phyloP scores from a whole-genome alignment of 2,329 filamentous ascomycete genomes.

The Aureobasidium sp. region DNA sequence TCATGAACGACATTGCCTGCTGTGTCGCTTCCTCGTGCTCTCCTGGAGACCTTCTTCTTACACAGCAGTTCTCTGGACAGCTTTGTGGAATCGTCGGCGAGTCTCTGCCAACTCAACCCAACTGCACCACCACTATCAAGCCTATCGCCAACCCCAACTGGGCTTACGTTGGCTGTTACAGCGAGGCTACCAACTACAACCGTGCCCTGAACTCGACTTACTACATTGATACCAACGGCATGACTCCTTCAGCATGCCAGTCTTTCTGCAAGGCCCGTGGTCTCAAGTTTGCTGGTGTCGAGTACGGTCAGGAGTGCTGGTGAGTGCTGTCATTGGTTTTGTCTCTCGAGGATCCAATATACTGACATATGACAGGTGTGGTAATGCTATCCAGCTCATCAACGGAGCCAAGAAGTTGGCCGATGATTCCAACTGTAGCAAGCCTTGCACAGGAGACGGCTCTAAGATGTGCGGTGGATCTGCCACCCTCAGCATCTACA shows the following conservation, averaged over 20 bases:
- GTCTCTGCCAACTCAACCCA: background rate
- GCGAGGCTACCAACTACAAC: slow-evolving; percentile 9
- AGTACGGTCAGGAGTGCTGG: slow-evolving; percentile 1
- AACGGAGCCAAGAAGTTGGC: slow-evolving; percentile 1
- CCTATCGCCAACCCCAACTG: background rate
- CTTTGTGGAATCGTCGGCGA: slow-evolving; percentile 2
- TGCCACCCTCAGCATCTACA: slow-evolving; percentile 7
- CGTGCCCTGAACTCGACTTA: slow-evolving; percentile 2
- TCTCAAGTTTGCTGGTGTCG: background rate
- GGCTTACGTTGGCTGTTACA: background rate
- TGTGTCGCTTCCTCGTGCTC: background rate
- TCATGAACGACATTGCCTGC: slow-evolving; percentile 6
- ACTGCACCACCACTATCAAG: background rate
- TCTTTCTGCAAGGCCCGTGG: slow-evolving; percentile 6
- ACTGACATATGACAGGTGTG: background rate
- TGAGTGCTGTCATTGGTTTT: background rate
- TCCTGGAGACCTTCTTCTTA: background rate
- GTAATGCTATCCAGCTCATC: background rate
- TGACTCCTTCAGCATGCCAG: background rate
- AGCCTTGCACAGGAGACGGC: background rate
- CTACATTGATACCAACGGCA: background rate
- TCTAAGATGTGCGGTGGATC: background rate
- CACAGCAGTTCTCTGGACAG: slow-evolving; percentile 2
- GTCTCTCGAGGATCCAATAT: no score
- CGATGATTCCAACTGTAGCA: background rate